Evolutionary conservation across 139 green algal species (phyloP).

Genomic region (Chlorella sorokiniana): DNA sequence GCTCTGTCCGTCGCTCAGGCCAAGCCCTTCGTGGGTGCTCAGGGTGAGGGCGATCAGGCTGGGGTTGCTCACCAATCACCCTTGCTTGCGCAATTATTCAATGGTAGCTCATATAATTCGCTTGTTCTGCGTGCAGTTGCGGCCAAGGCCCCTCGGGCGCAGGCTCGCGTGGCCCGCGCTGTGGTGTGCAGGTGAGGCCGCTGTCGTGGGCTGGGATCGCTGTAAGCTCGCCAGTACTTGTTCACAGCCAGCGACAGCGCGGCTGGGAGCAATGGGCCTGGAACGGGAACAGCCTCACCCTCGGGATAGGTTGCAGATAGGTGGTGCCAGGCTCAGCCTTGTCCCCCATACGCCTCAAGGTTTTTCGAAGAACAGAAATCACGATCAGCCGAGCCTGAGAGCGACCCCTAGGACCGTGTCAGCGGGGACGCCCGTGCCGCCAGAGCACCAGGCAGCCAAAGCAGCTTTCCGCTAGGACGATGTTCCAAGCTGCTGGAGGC

Average conservation of each 20-base stretch:
- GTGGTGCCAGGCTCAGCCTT: not conserved
- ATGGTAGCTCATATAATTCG: not conserved
- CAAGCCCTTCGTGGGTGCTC: not conserved
- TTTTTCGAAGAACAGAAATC: not conserved
- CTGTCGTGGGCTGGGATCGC: not conserved
- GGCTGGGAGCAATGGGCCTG: no score
- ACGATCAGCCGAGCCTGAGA: not conserved
- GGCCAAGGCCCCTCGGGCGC: constrained; percentile 22
- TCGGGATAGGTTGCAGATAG: not conserved
- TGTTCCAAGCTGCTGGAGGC: no score
- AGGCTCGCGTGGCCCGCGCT: constrained; percentile 2
- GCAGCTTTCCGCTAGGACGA: not conserved
- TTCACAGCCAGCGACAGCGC: not conserved
- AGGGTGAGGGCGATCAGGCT: not conserved
- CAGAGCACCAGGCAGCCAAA: not conserved
- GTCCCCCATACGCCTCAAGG: not conserved
- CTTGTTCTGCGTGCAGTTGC: constrained; percentile 26
- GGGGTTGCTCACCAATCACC: not conserved
- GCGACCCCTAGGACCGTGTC: no score
- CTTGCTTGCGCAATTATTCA: not conserved
- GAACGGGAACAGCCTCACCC: not conserved
- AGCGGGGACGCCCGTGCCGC: no score
- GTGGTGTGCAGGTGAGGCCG: constrained; percentile 42
- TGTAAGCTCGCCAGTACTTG: not conserved
- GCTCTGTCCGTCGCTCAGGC: not conserved